Base-by-base conservation (phyloP, 306 rosid genomes). In the Inga leiocalycina region DNA sequence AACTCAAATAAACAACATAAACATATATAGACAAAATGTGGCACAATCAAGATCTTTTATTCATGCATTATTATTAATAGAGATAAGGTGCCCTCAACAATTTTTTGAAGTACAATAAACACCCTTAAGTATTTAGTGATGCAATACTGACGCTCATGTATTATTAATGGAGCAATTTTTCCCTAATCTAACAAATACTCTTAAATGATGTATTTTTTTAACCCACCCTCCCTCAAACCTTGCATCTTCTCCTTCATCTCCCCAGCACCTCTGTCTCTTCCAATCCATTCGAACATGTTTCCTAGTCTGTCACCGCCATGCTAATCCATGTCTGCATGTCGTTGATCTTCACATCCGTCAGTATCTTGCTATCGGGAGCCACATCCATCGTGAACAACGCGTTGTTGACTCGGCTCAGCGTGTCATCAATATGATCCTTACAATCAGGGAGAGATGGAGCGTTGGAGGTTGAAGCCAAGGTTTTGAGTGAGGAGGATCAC, bases 271-370 rank as follows among this genome's bases (percentile, higher is more conserved):
- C 85, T 86, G 76, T 86, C 90, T 95, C 98, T 57, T 91, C 92
- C 85, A 92, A 48, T 5, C 91, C 95, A 67, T 95, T 97, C 71
- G 88, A 10, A 77, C 95, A 95, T 15, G 91, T 93, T 59, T 89
- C 87, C 41, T 91, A 88, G 15, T 92, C 89, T 13, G 93, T 95
- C 86, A 81, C 14, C 49, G 95, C 94, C 27, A 92, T 85, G 84
- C 95, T 90, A 70, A 93, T 82, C 98, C 97, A 93, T 41, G 98
- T 93, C 86, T 83, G 90, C 8, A 89, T 39, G 52, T 91, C 93
- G 24, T 51, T 45, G 61, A 90, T 75, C 84, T 81, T 79, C 2
- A 59, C 71, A 10, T 83, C 93, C 80, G 2, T 78, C 1, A 27
- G 30, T 27, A 27, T 27, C 30, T 27, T 27, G 30, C 30, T 1